Conservation (phyloP, 179 eudicot species). For the Drosera spatulata region DNA sequence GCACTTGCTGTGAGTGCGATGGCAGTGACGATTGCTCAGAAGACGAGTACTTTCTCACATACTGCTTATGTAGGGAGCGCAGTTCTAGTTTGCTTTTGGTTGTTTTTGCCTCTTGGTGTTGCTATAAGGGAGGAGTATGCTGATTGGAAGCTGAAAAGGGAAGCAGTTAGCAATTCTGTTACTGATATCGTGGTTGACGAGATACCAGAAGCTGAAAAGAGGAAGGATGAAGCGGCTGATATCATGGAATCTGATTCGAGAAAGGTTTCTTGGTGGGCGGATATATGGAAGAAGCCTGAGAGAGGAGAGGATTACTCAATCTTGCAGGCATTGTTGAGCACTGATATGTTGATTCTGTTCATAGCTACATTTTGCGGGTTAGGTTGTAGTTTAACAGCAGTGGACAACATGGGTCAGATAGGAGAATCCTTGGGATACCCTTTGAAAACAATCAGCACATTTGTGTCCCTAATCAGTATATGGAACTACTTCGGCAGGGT, state of each 20-base stretch:
- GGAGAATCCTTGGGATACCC: conserved; percentile 67
- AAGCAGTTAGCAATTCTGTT: not conserved
- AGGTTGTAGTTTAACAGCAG: conserved; percentile 55
- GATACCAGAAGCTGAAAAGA: not conserved
- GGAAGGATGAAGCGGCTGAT: not conserved
- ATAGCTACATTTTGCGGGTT: conserved; percentile 53
- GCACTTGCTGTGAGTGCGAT: conserved; percentile 11
- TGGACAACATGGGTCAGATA: conserved; percentile 68
- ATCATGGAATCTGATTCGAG: not conserved
- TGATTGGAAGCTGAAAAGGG: conserved; percentile 8
- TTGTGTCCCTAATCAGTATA: conserved; percentile 57
- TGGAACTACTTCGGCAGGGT: conserved; percentile 70
- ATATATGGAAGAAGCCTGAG: conserved; percentile 43
- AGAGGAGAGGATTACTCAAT: conserved; percentile 69
- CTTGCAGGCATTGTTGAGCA: conserved; percentile 52
- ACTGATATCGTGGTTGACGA: not conserved
- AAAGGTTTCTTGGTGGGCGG: conserved; percentile 16
- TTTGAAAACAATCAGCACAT: conserved; percentile 37
- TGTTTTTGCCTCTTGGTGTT: conserved; percentile 5
- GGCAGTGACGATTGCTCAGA: conserved; percentile 14
- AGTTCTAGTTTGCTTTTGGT: conserved; percentile 8
- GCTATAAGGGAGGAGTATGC: conserved; percentile 12
- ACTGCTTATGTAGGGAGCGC: conserved; percentile 10
- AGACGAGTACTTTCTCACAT: conserved; percentile 9
- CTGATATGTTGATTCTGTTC: conserved; percentile 52